Base-by-base conservation (phyloP, 306 rosid genomes). In the Citrullus amarus region DNA sequence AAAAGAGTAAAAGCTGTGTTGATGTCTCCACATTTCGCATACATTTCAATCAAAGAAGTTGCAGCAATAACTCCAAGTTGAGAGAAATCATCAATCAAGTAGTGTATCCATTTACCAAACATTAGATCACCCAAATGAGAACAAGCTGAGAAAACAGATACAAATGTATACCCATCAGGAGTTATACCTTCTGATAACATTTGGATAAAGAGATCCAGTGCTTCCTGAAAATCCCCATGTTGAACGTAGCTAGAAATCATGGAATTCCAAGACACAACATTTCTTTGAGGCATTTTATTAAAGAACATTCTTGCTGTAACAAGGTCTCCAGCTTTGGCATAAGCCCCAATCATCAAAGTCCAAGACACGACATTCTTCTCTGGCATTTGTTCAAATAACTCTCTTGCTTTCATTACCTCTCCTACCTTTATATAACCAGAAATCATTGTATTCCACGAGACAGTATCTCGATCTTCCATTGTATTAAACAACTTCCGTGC, bases 21-120 rank as follows among this genome's bases (percentile, higher is more conserved):
- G 57, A 83, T 79, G 69, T 83, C 86, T 32, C 86, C 78, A 63
- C 86, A 79, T 18, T 75, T 79, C 2, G 83, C 83, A 79, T 83
- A 75, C 86, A 83, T 83, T 22, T 75, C 82, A 12, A 75, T 50
- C 1, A 83, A 80, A 7, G 86, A 75, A 75, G 86, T 75, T 41
- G 80, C 80, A 18, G 56, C 58, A 75, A 83, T 79, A 58, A 72
- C 65, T 46, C 83, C 86, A 50, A 83, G 81, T 32, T 51, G 78
- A 57, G 78, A 75, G 78, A 82, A 66, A 60, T 83, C 80, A 67
- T 66, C 48, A 9, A 83, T 67, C 72, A 67, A 34, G 73, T 18
- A 71, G 51, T 83, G 82, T 9, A 66, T 46, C 80, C 78, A 67
- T 46, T 67, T 79, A 3, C 86, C 83, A 32, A 83, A 67, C 41